Conservation (phyloP, 768 basidiomycete species). For the Grammothele lineata region DNA sequence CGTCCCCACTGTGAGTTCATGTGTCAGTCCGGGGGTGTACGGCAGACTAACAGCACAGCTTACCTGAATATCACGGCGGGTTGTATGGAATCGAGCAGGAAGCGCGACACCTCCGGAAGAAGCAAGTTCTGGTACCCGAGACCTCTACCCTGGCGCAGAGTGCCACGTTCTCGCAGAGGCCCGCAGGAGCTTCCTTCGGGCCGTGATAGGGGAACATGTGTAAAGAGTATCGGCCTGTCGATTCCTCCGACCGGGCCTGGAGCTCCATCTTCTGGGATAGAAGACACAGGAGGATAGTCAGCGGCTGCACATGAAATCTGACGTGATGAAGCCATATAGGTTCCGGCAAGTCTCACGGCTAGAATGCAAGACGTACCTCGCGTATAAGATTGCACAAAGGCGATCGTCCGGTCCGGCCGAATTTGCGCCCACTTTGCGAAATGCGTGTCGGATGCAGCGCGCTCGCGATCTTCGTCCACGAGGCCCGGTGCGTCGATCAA, state of each 20-base stretch:
- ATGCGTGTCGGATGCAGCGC: conserved; percentile 35
- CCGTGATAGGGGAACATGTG: conserved; percentile 86
- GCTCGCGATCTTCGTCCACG: conserved; percentile 66
- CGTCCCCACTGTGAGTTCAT: conserved; percentile 68
- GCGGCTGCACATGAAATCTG: too few relatives aligned
- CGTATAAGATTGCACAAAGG: conserved; percentile 32
- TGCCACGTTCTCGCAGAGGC: conserved; percentile 67
- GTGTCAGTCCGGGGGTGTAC: too few relatives aligned
- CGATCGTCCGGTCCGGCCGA: conserved; percentile 45
- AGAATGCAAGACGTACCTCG: conserved; percentile 34
- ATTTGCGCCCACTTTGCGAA: conserved; percentile 45
- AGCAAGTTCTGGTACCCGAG: conserved; percentile 84
- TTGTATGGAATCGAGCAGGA: conserved; percentile 57
- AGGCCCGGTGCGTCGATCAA: conserved; percentile 72
- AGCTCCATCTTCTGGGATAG: too few relatives aligned
- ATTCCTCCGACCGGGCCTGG: too few relatives aligned
- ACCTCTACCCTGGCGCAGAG: conserved; percentile 69
- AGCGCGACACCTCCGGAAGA: conserved; percentile 58
- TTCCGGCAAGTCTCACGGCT: too few relatives aligned
- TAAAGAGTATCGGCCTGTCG: conserved; percentile 73
- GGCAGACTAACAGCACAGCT: conserved; percentile 6
- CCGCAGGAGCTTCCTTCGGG: conserved; percentile 70
- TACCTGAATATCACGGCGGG: conserved; percentile 79
- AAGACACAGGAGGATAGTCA: too few relatives aligned
- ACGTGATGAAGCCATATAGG: too few relatives aligned